phyloP scores from a whole-genome alignment of 208 protist genomes.

The Wallacemonas rigidus region DNA sequence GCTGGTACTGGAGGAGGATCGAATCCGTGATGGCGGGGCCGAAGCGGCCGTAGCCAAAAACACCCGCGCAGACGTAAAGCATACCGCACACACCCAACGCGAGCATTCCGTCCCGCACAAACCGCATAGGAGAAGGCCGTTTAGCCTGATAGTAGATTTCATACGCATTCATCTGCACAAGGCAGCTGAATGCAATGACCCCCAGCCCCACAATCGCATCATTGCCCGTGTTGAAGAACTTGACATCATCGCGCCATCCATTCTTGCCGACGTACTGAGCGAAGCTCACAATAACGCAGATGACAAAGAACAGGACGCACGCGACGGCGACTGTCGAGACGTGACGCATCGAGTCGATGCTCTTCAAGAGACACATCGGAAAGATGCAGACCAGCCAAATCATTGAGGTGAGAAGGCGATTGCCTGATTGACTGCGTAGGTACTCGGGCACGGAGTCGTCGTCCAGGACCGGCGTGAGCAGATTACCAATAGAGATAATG shows the following conservation, averaged over 20 bases:
- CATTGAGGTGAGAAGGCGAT: slow-evolving; percentile 44
- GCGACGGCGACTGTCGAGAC: slow-evolving; percentile 47
- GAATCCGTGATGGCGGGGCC: slow-evolving; percentile 42
- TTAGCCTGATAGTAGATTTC: slow-evolving; percentile 59
- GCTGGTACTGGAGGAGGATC: slow-evolving; percentile 70
- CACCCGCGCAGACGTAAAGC: slow-evolving; percentile 69
- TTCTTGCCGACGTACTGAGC: slow-evolving; percentile 28
- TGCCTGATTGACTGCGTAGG: slow-evolving; percentile 31
- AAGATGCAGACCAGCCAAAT: slow-evolving; percentile 67
- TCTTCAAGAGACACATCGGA: slow-evolving; percentile 56
- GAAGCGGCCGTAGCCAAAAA: slow-evolving; percentile 80
- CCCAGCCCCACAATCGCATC: slow-evolving; percentile 38
- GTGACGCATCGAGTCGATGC: slow-evolving; percentile 70
- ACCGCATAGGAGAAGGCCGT: slow-evolving; percentile 34
- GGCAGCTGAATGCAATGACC: slow-evolving; percentile 65
- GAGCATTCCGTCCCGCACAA: slow-evolving; percentile 38
- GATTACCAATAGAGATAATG: slow-evolving; percentile 69
- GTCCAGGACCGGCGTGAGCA: slow-evolving; percentile 55
- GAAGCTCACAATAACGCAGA: slow-evolving; percentile 36
- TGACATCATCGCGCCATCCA: slow-evolving; percentile 44
- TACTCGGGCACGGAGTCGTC: slow-evolving; percentile 30
- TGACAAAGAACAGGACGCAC: slow-evolving; percentile 64
- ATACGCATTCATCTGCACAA: slow-evolving; percentile 65
- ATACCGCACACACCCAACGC: slow-evolving; percentile 42
- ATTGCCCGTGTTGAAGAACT: slow-evolving; percentile 34